Evolutionary conservation across 371 early-diverging fungal genomes (phyloP).

Genomic region (Fennellomyces sp.): DNA sequence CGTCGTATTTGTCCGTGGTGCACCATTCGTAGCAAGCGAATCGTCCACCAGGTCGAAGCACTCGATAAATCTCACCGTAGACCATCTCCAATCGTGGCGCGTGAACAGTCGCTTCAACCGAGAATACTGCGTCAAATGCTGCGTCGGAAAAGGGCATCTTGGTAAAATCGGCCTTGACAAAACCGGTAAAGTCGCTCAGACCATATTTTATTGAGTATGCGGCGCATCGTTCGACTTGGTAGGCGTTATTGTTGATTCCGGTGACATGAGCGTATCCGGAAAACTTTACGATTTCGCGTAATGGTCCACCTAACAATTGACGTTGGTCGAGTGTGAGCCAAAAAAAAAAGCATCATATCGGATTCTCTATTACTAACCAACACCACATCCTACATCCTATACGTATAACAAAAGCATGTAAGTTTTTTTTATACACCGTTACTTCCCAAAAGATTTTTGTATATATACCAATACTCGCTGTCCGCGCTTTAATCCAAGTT

Average conservation of each 20-base stretch:
- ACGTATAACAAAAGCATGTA: not conserved
- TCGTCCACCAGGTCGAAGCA: slow-evolving; percentile 77
- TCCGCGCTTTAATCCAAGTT: slow-evolving; percentile 62
- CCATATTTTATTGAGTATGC: slow-evolving; percentile 66
- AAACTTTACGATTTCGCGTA: slow-evolving; percentile 75
- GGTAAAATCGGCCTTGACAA: slow-evolving; percentile 75
- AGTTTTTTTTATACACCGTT: no score
- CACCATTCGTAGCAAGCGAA: slow-evolving; percentile 82
- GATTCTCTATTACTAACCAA: slow-evolving; percentile 46
- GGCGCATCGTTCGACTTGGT: slow-evolving; percentile 76
- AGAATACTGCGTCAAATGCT: slow-evolving; percentile 74
- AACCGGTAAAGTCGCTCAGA: slow-evolving; percentile 47
- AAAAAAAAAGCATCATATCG: no score
- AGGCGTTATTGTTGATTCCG: slow-evolving; percentile 84
- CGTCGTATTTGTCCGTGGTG: slow-evolving; percentile 70
- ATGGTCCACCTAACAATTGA: slow-evolving; percentile 59
- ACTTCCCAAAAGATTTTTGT: not conserved
- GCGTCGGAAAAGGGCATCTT: slow-evolving; percentile 70
- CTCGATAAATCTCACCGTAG: slow-evolving; percentile 75
- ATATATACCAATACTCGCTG: slow-evolving; percentile 59
- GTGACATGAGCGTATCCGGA: slow-evolving; percentile 71
- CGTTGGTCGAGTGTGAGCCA: no score
- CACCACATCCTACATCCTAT: slow-evolving; percentile 81
- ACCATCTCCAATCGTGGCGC: slow-evolving; percentile 66
- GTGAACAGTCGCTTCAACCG: slow-evolving; percentile 81